These are phyloP conservation scores for Fusarium staphyleae DNA, from an alignment of 2,329 filamentous ascomycete genomes.

Conservation along the genomic window DNA sequence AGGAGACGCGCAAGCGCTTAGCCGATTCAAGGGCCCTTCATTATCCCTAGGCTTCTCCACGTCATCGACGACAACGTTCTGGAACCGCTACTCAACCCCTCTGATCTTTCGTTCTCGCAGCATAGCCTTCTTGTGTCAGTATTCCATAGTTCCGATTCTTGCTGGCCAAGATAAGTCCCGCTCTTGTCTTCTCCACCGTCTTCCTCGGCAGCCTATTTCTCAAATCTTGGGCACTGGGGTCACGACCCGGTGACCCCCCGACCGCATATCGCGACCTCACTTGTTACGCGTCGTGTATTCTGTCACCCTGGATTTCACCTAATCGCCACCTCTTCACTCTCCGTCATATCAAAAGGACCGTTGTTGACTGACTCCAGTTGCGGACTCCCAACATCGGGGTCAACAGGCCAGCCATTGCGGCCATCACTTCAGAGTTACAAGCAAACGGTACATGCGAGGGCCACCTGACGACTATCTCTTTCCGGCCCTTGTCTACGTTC, in stretches of 20 bases:
- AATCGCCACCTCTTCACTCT: slow-evolving; percentile 20
- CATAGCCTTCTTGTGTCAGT: slow-evolving; percentile 4
- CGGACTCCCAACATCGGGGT: slow-evolving; percentile 16
- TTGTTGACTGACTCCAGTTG: slow-evolving; percentile 14
- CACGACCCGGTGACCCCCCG: slow-evolving; percentile 27
- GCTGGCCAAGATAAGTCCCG: slow-evolving; percentile 10
- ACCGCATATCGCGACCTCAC: slow-evolving; percentile 35
- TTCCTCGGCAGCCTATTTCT: slow-evolving; percentile 12
- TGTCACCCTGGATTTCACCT: slow-evolving; percentile 15
- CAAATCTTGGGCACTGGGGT: slow-evolving; percentile 14
- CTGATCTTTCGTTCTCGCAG: slow-evolving; percentile 1
- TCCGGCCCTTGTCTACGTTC: slow-evolving; percentile 16
- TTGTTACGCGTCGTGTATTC: slow-evolving; percentile 31
- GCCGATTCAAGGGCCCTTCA: not conserved
- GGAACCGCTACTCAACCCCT: slow-evolving; percentile 1
- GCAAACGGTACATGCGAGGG: slow-evolving; percentile 30
- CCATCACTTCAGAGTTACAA: slow-evolving; percentile 28
- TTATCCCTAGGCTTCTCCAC: slow-evolving; percentile 9
- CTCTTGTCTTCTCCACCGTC: not conserved
- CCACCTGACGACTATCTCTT: slow-evolving; percentile 21
- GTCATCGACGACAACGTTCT: slow-evolving; percentile 13
- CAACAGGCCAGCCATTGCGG: slow-evolving; percentile 16
- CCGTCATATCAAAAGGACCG: slow-evolving; percentile 19
- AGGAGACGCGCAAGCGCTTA: slow-evolving; percentile 1
- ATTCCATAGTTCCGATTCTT: not conserved